These are phyloP conservation scores for Fusarium pseudocircinatum DNA, from an alignment of 2,329 filamentous ascomycete genomes.

Conservation along the genomic window DNA sequence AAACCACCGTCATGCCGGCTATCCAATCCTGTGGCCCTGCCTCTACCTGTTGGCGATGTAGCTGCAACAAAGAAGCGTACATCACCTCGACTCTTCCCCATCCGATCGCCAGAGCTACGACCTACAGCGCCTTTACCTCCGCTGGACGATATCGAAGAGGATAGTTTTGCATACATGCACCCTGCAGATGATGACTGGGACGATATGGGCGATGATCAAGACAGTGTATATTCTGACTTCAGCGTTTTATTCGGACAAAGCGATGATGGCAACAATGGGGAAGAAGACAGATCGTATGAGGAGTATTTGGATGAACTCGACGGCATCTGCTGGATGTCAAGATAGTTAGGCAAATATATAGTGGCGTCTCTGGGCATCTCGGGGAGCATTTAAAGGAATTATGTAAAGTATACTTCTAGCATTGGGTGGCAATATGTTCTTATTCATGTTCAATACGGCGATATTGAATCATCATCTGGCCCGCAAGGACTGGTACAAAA, in stretches of 20 bases:
- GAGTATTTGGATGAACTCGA: constrained; percentile 66
- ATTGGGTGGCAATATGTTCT: constrained; percentile 14
- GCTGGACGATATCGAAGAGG: constrained; percentile 53
- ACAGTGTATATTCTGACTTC: constrained; percentile 66
- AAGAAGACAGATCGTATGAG: constrained; percentile 59
- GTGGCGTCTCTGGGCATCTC: constrained; percentile 2
- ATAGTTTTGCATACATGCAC: constrained; percentile 60
- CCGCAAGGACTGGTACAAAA: not conserved
- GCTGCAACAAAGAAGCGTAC: constrained; percentile 42
- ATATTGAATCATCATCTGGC: not conserved
- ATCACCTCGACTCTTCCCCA: constrained; percentile 45
- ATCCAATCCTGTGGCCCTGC: constrained; percentile 44
- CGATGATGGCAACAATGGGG: constrained; percentile 31
- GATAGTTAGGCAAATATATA: constrained; percentile 26
- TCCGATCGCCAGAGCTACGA: constrained; percentile 50
- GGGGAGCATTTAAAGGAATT: not conserved
- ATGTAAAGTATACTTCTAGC: constrained; percentile 27
- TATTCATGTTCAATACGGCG: constrained; percentile 11
- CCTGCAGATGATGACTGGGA: constrained; percentile 58
- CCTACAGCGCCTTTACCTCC: constrained; percentile 28
- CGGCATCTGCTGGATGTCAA: constrained; percentile 59
- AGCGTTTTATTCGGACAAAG: constrained; percentile 59
- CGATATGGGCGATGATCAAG: constrained; percentile 53
- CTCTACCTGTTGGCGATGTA: constrained; percentile 42
- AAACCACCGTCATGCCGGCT: constrained; percentile 41